Base-by-base conservation (phyloP, 352 stramenopile species). In the Globisporangium irregulare region DNA sequence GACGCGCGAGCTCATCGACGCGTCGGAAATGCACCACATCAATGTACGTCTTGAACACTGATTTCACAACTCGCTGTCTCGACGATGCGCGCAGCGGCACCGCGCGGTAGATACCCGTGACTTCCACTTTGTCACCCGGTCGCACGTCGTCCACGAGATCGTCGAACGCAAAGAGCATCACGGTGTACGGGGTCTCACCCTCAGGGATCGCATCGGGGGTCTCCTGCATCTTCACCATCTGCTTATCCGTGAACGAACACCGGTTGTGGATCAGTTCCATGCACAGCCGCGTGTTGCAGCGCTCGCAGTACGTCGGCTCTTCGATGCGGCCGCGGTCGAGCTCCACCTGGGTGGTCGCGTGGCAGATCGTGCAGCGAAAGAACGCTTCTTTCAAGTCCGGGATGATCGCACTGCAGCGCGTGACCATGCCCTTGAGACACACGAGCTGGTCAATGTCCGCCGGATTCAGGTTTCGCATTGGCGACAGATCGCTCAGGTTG, bases 41-140 rank as follows among this genome's bases (percentile, higher is more conserved):
- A 6, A 99, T 85, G 73, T 99, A 99, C 6, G 97, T 99, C 67
- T 98, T 98, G 81, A 99, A 99, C 2, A 99, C 94, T 29, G 89
- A 98, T 63, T 97, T 97, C 18, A 99, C 84, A 20, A 98, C 97
- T 15, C 95, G 92, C 62, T 98, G 91, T 24, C 95, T 94, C 0
- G 95, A 97, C 69, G 98, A 98, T 0, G 97, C 86, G 15, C 97
- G 89, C 69, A 98, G 89, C 2, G 97, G 92, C 62, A 99, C 93
- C 14, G 98, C 98, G 12, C 97, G 88, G 66, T 99, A 99, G 69
- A 99, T 98, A 12, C 97, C 98, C 3, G 97, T 99, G 20, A 99
- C 92, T 67, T 97, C 86, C 36, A 98, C 87, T 62, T 96, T 96
- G 77, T 99, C 98, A 68, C 98, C 98, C 4, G 98, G 97, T 36